A percentile compares a stretch with the other conserved stretches of the same genome.
These are phyloP conservation scores for Pseudozyma sp. DNA, from an alignment of 1,284 basidiomycete species.

Conservation along the genomic window DNA sequence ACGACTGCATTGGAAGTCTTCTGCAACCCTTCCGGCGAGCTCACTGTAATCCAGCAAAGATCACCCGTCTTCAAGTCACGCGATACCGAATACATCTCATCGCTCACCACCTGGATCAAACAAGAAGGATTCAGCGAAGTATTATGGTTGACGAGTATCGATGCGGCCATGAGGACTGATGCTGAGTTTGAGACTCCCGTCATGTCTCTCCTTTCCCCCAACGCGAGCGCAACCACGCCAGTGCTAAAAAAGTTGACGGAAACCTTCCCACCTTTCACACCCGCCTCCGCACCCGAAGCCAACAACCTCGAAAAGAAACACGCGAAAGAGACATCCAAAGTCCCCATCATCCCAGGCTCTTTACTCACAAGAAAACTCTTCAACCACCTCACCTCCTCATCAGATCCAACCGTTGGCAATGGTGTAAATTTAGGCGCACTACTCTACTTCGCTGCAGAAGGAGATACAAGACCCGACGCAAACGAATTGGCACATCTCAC, in stretches of 20 bases:
- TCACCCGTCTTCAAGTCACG: conserved; percentile 54
- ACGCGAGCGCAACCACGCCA: conserved; percentile 13
- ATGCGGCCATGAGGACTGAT: conserved; percentile 56
- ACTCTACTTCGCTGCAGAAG: conserved; percentile 60
- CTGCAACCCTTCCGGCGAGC: conserved; percentile 8
- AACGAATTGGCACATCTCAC: conserved; percentile 33
- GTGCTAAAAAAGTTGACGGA: not conserved
- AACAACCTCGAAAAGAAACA: too few relatives aligned
- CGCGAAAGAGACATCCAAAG: not conserved
- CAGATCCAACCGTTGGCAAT: not conserved
- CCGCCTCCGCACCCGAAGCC: conserved; percentile 6
- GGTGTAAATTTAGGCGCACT: conserved; percentile 22
- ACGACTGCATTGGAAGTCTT: conserved; percentile 26
- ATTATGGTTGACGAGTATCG: conserved; percentile 44
- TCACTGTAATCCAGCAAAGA: conserved; percentile 60
- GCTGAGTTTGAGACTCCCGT: conserved; percentile 42
- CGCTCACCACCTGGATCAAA: conserved; percentile 26
- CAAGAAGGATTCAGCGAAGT: not conserved
- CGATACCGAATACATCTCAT: conserved; percentile 17
- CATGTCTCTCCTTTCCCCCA: conserved; percentile 25
- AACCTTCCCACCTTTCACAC: conserved; percentile 11
- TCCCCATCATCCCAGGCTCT: conserved; percentile 51
- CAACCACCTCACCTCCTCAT: not conserved
- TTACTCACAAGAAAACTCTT: conserved; percentile 43
- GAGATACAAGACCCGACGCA: conserved; percentile 61